Percentiles rank a stretch among this genome's conserved stretches.
Conservation (phyloP, 2,329 filamentous ascomycete species). For the Clathrospora elynae region DNA sequence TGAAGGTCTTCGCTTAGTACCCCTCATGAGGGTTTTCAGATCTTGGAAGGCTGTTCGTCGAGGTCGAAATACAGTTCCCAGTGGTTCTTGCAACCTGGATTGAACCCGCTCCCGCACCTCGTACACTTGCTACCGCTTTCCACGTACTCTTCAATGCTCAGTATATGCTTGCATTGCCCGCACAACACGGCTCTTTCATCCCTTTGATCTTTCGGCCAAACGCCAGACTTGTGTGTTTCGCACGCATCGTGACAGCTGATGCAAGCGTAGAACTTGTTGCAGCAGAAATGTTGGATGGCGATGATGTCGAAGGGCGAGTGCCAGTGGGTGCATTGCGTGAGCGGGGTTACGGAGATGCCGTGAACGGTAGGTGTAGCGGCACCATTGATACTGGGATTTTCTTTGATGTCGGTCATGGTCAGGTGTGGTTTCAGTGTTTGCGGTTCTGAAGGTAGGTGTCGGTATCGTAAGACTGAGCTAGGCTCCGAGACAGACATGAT, state of each 20-base stretch:
- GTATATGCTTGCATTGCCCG: slow-evolving; percentile 36
- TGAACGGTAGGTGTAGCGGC: slow-evolving; percentile 20
- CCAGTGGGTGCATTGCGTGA: slow-evolving; percentile 45
- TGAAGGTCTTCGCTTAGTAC: no score
- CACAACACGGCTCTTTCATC: slow-evolving; percentile 37
- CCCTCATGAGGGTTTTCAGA: no score
- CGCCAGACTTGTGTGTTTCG: slow-evolving; percentile 30
- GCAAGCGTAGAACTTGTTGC: slow-evolving; percentile 46
- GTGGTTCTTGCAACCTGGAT: slow-evolving; percentile 44
- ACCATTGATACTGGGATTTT: background rate
- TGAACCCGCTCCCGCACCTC: slow-evolving; percentile 36
- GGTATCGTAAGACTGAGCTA: slow-evolving; percentile 28
- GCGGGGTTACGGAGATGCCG: slow-evolving; percentile 34
- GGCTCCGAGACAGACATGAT: no score
- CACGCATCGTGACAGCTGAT: slow-evolving; percentile 41
- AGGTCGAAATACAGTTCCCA: slow-evolving; percentile 43
- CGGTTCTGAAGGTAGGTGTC: slow-evolving; percentile 8
- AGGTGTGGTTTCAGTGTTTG: background rate
- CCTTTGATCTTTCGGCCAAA: slow-evolving; percentile 30
- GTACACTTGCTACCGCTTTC: slow-evolving; percentile 35
- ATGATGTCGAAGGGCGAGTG: slow-evolving; percentile 44
- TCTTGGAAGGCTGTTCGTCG: background rate
- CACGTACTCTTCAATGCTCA: slow-evolving; percentile 41
- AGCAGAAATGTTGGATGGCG: slow-evolving; percentile 46
- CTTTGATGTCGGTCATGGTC: slow-evolving; percentile 10